phyloP scores from a whole-genome alignment of 306 rosid species.

The Vigna radiata region DNA sequence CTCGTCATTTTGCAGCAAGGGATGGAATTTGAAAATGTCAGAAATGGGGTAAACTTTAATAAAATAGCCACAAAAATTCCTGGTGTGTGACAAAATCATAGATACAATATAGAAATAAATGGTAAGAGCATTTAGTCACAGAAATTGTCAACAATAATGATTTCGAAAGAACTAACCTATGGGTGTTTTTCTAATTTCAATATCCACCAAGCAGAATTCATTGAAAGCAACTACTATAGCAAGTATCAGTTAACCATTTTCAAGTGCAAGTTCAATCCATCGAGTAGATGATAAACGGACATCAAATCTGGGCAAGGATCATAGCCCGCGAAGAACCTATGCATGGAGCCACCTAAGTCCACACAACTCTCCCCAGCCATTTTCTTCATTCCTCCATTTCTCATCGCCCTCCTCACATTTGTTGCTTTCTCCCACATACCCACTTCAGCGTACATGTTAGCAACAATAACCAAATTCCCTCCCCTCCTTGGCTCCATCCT shows the following conservation, averaged over 20 bases:
- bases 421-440: conserved; percentile 94
- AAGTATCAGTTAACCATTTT: conserved; percentile 51
- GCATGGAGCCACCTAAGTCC: conserved; percentile 70
- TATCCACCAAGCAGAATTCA: conserved; percentile 26
- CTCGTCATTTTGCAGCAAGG: no score
- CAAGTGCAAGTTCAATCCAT: conserved; percentile 75
- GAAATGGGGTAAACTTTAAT: no score
- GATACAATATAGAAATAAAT: no score
- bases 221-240: conserved; percentile 27
- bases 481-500: conserved; percentile 80
- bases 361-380: conserved; percentile 84
- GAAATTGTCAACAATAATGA: no score
- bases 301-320: conserved; percentile 49
- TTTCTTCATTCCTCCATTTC: conserved; percentile 74
- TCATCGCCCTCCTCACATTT: conserved; percentile 69
- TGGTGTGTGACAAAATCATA: no score
- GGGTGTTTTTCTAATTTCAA: conserved; percentile 26
- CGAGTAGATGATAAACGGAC: conserved; percentile 58
- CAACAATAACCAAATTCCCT: conserved; percentile 79
- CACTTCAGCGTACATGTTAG: conserved; percentile 80
- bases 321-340: conserved; percentile 73
- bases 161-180: background rate
- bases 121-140: no score
- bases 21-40: no score
- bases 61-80: no score